Evolutionary conservation across 768 basidiomycete species (phyloP), one percentile per base, ranked within the genome.

Genomic region (Xerocomellus chrysenteron): DNA sequence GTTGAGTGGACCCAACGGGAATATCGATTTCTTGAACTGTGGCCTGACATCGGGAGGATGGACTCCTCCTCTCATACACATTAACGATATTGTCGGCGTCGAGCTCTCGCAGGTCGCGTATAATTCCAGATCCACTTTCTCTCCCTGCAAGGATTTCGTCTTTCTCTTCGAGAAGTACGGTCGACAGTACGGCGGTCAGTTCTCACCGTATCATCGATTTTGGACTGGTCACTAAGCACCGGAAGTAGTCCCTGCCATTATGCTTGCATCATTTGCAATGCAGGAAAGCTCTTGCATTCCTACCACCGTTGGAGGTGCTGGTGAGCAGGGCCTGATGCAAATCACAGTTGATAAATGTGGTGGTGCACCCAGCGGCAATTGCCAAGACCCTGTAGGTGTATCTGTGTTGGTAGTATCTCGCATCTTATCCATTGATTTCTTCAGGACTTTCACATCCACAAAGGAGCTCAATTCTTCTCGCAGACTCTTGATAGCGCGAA

Each of bases 291-390:
- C 76, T 39, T 96, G 93, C 78, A 85, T 87, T 61, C 80, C 85
- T 2, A 55, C 73, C 16, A 81, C 80, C 7, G 76, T 84, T 44
- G 92, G 92, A 50, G 87, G 86, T 16, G 89, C 77, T 21, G 89
- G 91, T 43, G 92, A 94, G 70, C 87, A 90, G 65, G 92, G 91
- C 33, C 73, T 94, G 50, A 94, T 94, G 92, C 92, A 94, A 70
- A 78, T 94, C 59, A 88, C 88, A 17, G 65, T 71, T 40, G 89
- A 90, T 59, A 94, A 93, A 71, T 94, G 92, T 63, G 78, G 66
- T 44, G 81, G 74, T 54, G 84, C 85, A 1, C 77, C 78, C 3
- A 62, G 67, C 21, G 74, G 72, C 24, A 71, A 78, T 60, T 80
- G 77, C 73, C 66, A 71, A 60, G 75, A 79, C 52, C 62, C 68